These are phyloP conservation scores for Hyaloscypha bicolor DNA, from an alignment of 495 filamentous ascomycete species.

Conservation along the genomic window DNA sequence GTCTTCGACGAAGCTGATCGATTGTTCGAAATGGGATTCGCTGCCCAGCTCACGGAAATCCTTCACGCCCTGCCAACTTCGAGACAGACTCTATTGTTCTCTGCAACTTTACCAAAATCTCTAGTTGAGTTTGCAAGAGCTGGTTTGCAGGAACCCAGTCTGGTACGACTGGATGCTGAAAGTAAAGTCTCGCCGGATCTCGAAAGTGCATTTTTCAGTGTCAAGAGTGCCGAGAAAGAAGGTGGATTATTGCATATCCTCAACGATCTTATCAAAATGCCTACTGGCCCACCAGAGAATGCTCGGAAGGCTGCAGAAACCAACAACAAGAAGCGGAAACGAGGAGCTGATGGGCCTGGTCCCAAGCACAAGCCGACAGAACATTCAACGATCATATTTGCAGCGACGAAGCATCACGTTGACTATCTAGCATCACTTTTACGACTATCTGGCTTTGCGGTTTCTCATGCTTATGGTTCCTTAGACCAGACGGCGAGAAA, in stretches of 20 bases:
- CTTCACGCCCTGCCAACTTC: conserved; percentile 80
- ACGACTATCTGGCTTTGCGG: conserved; percentile 73
- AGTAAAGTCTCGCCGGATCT: conserved; percentile 95
- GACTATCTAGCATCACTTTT: conserved; percentile 84
- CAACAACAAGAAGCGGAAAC: conserved; percentile 71
- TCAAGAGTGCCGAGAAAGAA: conserved; percentile 92
- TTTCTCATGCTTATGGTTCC: conserved; percentile 91
- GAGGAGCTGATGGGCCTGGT: conserved; percentile 50
- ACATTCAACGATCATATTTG: conserved; percentile 91
- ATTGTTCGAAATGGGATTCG: conserved; percentile 98
- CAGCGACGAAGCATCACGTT: conserved; percentile 96
- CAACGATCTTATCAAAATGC: conserved; percentile 91
- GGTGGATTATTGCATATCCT: conserved; percentile 87
- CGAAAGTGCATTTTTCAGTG: conserved; percentile 87
- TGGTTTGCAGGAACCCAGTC: conserved; percentile 83
- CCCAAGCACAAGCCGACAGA: conserved; percentile 62
- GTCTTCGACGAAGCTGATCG: conserved; percentile 98
- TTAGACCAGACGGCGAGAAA: conserved; percentile 92
- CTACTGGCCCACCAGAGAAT: conserved; percentile 68
- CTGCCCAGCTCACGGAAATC: conserved; percentile 90
- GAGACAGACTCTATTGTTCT: conserved; percentile 91
- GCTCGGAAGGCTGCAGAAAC: conserved; percentile 48
- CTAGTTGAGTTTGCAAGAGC: conserved; percentile 95
- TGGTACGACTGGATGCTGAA: conserved; percentile 89
- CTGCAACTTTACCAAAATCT: conserved; percentile 89